These are phyloP conservation scores for Plicaturopsis crispa DNA, from an alignment of 768 basidiomycete genomes.

Conservation along the genomic window DNA sequence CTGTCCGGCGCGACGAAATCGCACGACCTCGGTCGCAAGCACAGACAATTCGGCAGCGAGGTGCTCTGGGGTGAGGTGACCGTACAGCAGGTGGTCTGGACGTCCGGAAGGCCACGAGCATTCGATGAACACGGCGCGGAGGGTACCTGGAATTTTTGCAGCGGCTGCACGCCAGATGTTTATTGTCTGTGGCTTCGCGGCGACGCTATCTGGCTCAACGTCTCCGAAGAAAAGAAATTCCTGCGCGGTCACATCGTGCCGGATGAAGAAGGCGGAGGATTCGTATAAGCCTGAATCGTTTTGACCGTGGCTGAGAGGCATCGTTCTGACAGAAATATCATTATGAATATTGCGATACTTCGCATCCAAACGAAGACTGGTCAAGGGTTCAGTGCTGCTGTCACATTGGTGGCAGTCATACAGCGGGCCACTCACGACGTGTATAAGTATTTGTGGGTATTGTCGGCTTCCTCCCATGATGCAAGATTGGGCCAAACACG, in stretches of 20 bases:
- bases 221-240: constrained; percentile 95
- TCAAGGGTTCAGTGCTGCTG: constrained; percentile 5
- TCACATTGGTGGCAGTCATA: neutral
- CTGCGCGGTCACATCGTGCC: constrained; percentile 46
- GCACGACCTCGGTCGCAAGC: constrained; percentile 64
- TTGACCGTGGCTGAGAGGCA: constrained; percentile 71
- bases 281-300: constrained; percentile 52
- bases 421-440: constrained; percentile 40
- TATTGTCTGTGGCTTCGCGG: constrained; percentile 50
- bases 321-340: constrained; percentile 52
- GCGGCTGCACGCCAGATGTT: constrained; percentile 82
- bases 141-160: constrained; percentile 55
- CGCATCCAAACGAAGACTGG: constrained; percentile 43
- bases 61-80: constrained; percentile 81
- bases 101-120: constrained; percentile 83
- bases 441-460: constrained; percentile 53
- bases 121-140: constrained; percentile 88
- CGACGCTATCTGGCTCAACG: constrained; percentile 78
- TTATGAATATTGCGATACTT: constrained; percentile 45
- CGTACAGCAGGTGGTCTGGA: constrained; percentile 61
- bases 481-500: constrained; percentile 84
- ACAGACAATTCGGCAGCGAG: constrained; percentile 65
- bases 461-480: constrained; percentile 60
- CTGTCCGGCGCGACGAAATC: constrained; percentile 24
- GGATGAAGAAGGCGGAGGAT: constrained; percentile 82